Conservation (phyloP, 1,284 basidiomycete genomes). For the Puccinia triticina region DNA sequence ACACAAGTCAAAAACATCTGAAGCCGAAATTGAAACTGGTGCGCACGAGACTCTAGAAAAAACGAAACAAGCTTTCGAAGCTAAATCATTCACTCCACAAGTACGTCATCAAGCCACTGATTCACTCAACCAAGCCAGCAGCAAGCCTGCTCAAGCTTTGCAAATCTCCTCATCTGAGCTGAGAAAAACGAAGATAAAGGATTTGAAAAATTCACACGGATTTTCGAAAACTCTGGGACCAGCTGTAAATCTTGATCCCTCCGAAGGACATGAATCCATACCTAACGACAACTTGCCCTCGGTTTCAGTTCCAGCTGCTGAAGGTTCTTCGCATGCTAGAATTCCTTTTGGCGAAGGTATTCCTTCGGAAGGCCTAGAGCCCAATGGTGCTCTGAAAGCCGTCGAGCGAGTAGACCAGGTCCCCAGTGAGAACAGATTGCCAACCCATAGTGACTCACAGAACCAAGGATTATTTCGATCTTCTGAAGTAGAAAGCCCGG, state of each 20-base stretch:
- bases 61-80: too few relatives aligned
- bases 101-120: background rate
- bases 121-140: background rate
- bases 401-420: background rate
- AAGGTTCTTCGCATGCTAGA: background rate
- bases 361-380: background rate
- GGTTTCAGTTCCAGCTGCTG: background rate
- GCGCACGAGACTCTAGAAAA: too few relatives aligned
- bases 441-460: background rate
- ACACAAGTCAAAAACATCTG: background rate
- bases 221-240: background rate
- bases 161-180: background rate
- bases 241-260: background rate
- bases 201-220: background rate
- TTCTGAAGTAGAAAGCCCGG: background rate
- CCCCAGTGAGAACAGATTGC: background rate
- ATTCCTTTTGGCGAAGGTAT: background rate
- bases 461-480: background rate
- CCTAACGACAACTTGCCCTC: background rate
- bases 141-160: background rate
- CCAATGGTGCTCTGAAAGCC: too few relatives aligned
- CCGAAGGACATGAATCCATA: background rate
- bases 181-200: background rate
- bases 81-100: too few relatives aligned
- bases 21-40: background rate